Base-by-base conservation (phyloP, 2,329 filamentous ascomycete genomes). In the Colletotrichum incanum region DNA sequence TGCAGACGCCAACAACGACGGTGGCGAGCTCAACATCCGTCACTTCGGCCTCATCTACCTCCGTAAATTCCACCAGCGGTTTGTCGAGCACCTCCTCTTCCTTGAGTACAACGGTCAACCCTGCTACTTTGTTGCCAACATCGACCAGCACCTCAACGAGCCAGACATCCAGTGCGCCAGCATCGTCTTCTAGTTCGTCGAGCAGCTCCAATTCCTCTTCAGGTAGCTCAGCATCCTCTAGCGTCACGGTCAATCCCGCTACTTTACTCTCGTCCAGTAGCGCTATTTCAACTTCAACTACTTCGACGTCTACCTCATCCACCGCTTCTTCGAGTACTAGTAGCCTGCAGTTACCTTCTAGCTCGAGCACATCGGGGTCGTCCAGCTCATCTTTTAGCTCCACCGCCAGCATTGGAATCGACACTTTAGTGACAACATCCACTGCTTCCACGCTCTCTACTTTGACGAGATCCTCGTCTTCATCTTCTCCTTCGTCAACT, bases 1-100 rank as follows among this genome's bases (percentile, higher is more conserved):
- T 71, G 7, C 39, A 71, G 56, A 71, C 68, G 7, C 64, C 49
- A 3, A 66, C 28, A 1, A 50, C 64, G 43, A 41, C 23, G 18
- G 7, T 37, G n/a, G 55, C 54, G 16, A 47, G 9, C 2, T 50
- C 55, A 8, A 61, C 45, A 7, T 37, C 52, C 3, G 31, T 14
- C 11, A 18, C 41, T 16, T 26, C 47, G 28, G 26, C 28, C 5
- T n/a, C 28, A 6, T 54, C 65, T 1, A 31, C 56, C 37, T 41
- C 26, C 20, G 5, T 23, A 8, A 12, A 56, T 5, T 28, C 39
- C 8, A 67, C n/a, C 20, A 55, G 47, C 23, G 8, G 11, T 5
- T 43, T 14, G 14, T 43, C 41, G 14, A 43, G 41, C 41, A 55
- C 7, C 52, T 5, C 54, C 23, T 23, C 54, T 6, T 23, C 34